A percentile compares a stretch with the other conserved stretches of the same genome.
phyloP scores from a whole-genome alignment of 2,329 filamentous ascomycete genomes.

The Fusarium oligoseptatum region DNA sequence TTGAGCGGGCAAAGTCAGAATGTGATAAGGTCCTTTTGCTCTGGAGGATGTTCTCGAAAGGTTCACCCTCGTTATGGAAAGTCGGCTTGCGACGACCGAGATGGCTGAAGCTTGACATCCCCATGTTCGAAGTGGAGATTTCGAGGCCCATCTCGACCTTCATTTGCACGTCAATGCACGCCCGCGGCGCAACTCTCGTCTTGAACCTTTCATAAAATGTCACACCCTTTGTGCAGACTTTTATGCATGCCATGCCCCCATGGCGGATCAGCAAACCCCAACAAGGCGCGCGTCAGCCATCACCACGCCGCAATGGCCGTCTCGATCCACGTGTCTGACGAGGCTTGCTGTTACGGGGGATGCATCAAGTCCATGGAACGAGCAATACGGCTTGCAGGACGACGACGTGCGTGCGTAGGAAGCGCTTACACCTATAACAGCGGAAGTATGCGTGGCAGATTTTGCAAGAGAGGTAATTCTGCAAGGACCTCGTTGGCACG shows the following conservation, averaged over 20 bases:
- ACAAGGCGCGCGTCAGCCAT: conserved; percentile 28
- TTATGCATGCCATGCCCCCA: not conserved
- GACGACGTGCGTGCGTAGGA: not conserved
- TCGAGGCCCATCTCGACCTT: conserved; percentile 17
- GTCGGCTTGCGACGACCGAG: conserved; percentile 3
- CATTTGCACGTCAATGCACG: conserved; percentile 40
- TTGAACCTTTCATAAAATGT: conserved; percentile 19
- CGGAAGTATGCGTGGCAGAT: not conserved
- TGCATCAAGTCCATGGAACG: conserved; percentile 13
- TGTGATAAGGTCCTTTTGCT: not conserved
- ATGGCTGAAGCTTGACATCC: conserved; percentile 8
- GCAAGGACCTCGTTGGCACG: not conserved
- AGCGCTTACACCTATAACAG: conserved; percentile 4
- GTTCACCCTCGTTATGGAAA: not conserved
- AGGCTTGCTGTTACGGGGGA: conserved; percentile 15
- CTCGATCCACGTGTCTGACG: conserved; percentile 33
- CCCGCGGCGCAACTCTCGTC: conserved; percentile 7
- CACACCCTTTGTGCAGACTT: conserved; percentile 13
- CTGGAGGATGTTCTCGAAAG: not conserved
- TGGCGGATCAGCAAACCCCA: not conserved
- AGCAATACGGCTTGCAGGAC: conserved; percentile 12
- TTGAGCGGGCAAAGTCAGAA: not conserved
- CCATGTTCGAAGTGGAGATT: conserved; percentile 25
- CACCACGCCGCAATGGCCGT: conserved; percentile 9
- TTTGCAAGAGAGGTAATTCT: not conserved